Percentiles rank a stretch among this genome's conserved stretches.
phyloP scores from a whole-genome alignment of 2,329 filamentous ascomycete genomes.

The Aspergillus sp. region DNA sequence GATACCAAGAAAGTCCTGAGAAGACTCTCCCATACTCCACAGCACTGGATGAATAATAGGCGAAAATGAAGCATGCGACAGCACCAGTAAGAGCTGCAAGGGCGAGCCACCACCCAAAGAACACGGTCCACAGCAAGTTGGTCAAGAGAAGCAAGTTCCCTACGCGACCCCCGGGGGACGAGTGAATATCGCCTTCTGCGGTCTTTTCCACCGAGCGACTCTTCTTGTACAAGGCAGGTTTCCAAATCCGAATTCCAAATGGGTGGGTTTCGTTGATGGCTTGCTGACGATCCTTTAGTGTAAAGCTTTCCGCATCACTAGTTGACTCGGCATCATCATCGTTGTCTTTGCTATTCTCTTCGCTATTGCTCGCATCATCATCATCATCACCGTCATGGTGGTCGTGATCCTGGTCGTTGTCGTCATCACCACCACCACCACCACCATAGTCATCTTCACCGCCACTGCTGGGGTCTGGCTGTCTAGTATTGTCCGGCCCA shows the following conservation, averaged over 20 bases:
- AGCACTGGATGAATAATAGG: conserved; percentile 70
- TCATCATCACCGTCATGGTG: conserved; percentile 51
- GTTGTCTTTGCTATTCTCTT: conserved; percentile 47
- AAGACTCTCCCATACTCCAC: conserved; percentile 83
- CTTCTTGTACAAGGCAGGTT: conserved; percentile 97
- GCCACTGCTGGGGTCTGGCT: conserved; percentile 22
- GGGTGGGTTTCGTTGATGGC: conserved; percentile 99
- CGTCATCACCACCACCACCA: conserved; percentile 41
- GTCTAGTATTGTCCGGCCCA: conserved; percentile 20
- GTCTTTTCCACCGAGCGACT: conserved; percentile 93
- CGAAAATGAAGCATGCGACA: conserved; percentile 74
- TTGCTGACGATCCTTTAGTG: conserved; percentile 91
- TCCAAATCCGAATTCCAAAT: conserved; percentile 98
- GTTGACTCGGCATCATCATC: conserved; percentile 62
- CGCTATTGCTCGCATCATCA: conserved; percentile 37
- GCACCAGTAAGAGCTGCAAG: conserved; percentile 72
- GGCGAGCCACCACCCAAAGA: conserved; percentile 97
- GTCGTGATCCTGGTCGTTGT: conserved; percentile 48
- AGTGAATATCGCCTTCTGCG: conserved; percentile 96
- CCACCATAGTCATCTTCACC: conserved; percentile 28
- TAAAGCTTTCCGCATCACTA: conserved; percentile 97
- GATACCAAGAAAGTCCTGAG: conserved; percentile 77
- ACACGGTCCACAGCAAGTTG: conserved; percentile 84
- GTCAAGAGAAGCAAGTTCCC: conserved; percentile 81
- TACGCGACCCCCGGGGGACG: conserved; percentile 82